Conservation (phyloP, 345 rosid genomes). For the Limnanthes douglasii region DNA sequence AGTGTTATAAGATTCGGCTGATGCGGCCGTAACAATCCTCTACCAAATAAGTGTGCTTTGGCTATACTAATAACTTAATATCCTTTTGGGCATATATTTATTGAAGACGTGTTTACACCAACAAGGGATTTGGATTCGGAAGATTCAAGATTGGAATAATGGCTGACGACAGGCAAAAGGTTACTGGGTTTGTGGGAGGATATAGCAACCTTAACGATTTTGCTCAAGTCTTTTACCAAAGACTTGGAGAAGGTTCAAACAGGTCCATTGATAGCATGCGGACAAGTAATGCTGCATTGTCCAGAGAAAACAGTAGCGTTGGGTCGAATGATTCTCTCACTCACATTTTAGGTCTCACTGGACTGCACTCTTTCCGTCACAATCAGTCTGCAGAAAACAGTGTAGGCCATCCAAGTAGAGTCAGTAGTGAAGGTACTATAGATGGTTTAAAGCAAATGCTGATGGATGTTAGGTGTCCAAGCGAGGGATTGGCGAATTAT, state of each 20-base stretch:
- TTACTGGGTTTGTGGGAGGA: slow-evolving; percentile 34
- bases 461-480: slow-evolving; percentile 39
- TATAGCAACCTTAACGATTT: slow-evolving; percentile 23
- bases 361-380: slow-evolving; percentile 29
- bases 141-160: slow-evolving; percentile 37
- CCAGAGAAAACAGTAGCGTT: slow-evolving; percentile 50
- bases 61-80: no score
- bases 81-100: no score
- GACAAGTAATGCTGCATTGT: slow-evolving; percentile 41
- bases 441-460: slow-evolving; percentile 48
- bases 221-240: slow-evolving; percentile 41
- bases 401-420: slow-evolving; percentile 39
- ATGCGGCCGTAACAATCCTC: no score
- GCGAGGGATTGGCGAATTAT: slow-evolving; percentile 30
- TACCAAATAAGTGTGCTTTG: no score
- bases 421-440: slow-evolving; percentile 33
- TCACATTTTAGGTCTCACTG: slow-evolving; percentile 50
- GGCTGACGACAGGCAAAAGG: slow-evolving; percentile 48
- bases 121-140: no score
- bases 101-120: no score
- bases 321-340: slow-evolving; percentile 59
- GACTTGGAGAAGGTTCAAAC: slow-evolving; percentile 51
- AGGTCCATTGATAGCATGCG: slow-evolving; percentile 55
- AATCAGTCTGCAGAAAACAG: slow-evolving; percentile 38
- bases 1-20: no score